Evolutionary conservation across 352 stramenopile genomes (phyloP).

Genomic region (Pythium myriotylum): DNA sequence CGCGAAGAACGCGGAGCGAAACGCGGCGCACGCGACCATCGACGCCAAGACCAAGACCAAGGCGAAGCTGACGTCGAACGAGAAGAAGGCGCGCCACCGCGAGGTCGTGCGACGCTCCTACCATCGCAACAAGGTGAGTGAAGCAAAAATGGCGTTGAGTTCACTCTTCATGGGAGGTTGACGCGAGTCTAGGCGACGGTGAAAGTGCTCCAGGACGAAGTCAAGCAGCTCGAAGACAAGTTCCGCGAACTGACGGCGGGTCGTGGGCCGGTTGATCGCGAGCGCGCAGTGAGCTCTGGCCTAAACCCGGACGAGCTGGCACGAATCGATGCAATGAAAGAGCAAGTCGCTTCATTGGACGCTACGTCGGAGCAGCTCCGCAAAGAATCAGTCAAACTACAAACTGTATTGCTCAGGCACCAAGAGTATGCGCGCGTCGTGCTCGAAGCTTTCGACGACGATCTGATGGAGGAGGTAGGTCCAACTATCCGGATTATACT

Average conservation of each 20-base stretch:
- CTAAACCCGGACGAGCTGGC: not conserved
- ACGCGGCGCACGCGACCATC: slow-evolving; percentile 8
- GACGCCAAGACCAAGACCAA: slow-evolving; percentile 34
- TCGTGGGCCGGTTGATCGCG: not conserved
- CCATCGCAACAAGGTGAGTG: slow-evolving; percentile 66
- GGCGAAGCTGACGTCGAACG: slow-evolving; percentile 49
- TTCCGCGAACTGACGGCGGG: slow-evolving; percentile 46
- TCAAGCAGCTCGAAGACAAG: slow-evolving; percentile 55
- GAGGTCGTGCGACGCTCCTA: slow-evolving; percentile 80
- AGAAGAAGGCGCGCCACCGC: slow-evolving; percentile 61
- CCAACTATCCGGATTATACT: too few relatives aligned
- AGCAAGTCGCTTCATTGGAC: slow-evolving; percentile 39
- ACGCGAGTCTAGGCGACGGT: slow-evolving; percentile 42
- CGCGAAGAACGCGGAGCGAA: slow-evolving; percentile 1
- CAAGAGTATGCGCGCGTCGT: slow-evolving; percentile 41
- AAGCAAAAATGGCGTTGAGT: too few relatives aligned
- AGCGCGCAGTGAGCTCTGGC: not conserved
- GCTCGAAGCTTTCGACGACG: slow-evolving; percentile 44
- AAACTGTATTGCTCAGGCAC: slow-evolving; percentile 25
- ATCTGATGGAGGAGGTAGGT: slow-evolving; percentile 33
- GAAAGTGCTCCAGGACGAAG: slow-evolving; percentile 51
- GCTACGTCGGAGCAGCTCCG: slow-evolving; percentile 46
- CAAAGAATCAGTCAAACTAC: slow-evolving; percentile 42
- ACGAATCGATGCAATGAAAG: slow-evolving; percentile 36
- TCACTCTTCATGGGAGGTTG: too few relatives aligned